Conservation (phyloP, 345 rosid species). For the Abelmoschus esculentus region DNA sequence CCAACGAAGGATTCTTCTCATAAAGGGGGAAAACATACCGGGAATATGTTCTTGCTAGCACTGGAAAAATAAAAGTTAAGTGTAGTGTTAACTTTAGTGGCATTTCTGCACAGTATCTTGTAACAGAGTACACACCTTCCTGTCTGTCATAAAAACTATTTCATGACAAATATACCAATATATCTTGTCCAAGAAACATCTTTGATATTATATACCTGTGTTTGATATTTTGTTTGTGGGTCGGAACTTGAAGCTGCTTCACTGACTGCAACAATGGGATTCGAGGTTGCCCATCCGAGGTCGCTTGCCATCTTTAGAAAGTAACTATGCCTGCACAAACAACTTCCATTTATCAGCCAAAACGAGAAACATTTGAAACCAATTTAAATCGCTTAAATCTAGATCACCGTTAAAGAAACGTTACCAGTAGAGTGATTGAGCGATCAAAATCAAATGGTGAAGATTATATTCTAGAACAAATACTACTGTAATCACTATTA, state of each 20-base stretch:
- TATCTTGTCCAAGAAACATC: too few relatives aligned
- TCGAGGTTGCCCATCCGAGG: constrained; percentile 45
- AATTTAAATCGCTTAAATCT: too few relatives aligned
- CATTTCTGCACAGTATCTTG: not conserved
- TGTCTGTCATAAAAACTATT: not conserved
- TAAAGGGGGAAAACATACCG: not conserved
- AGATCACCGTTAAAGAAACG: too few relatives aligned
- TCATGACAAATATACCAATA: too few relatives aligned
- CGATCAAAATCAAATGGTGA: too few relatives aligned
- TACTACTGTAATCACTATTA: too few relatives aligned
- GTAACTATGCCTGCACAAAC: too few relatives aligned
- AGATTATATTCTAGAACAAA: too few relatives aligned
- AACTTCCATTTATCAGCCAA: too few relatives aligned
- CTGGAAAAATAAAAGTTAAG: not conserved
- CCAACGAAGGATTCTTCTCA: not conserved
- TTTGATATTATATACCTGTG: too few relatives aligned
- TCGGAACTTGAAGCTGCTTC: constrained; percentile 31
- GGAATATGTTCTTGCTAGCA: not conserved
- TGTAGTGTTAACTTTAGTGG: not conserved
- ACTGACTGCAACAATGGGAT: constrained; percentile 35
- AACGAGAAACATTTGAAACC: too few relatives aligned
- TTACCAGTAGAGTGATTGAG: too few relatives aligned
- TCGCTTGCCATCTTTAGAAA: constrained; percentile 64
- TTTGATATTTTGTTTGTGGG: constrained; percentile 29
- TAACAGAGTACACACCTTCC: not conserved